Evolutionary conservation across 2,329 filamentous ascomycete genomes (phyloP).

Genomic region (Polytolypa hystricis): DNA sequence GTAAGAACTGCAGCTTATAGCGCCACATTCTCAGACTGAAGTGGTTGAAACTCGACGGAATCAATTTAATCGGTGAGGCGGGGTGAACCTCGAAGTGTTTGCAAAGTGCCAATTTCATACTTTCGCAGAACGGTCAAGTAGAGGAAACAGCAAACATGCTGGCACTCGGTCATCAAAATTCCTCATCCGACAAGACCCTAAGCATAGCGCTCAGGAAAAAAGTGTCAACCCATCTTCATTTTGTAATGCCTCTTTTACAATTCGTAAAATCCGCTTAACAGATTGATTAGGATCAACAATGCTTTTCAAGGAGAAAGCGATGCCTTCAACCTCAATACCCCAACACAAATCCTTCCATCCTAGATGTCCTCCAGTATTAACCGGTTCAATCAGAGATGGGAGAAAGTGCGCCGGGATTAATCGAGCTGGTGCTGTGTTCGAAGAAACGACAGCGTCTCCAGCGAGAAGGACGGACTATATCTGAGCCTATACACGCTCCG

Average conservation of each 20-base stretch:
- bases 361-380: conserved; percentile 4
- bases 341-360: conserved; percentile 29
- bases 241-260: conserved; percentile 7
- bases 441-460: conserved; percentile 42
- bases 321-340: conserved; percentile 72
- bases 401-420: conserved; percentile 44
- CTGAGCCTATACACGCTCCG: conserved; percentile 45
- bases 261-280: conserved; percentile 10
- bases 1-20: conserved; percentile 80
- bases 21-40: conserved; percentile 80
- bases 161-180: too few relatives aligned
- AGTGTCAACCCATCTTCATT: conserved; percentile 37
- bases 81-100: too few relatives aligned
- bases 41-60: conserved; percentile 62
- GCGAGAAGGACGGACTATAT: conserved; percentile 72
- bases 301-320: conserved; percentile 61
- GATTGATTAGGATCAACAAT: conserved; percentile 49
- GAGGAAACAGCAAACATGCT: too few relatives aligned
- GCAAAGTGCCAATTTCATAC: too few relatives aligned
- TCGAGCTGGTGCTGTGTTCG: conserved; percentile 59
- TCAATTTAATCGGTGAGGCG: conserved; percentile 67
- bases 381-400: conserved; percentile 12
- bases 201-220: conserved; percentile 41
- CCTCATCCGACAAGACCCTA: conserved; percentile 72
- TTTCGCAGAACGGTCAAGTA: too few relatives aligned